Base-by-base conservation (phyloP, 768 basidiomycete species). In the Strobilomyces dryophilus region DNA sequence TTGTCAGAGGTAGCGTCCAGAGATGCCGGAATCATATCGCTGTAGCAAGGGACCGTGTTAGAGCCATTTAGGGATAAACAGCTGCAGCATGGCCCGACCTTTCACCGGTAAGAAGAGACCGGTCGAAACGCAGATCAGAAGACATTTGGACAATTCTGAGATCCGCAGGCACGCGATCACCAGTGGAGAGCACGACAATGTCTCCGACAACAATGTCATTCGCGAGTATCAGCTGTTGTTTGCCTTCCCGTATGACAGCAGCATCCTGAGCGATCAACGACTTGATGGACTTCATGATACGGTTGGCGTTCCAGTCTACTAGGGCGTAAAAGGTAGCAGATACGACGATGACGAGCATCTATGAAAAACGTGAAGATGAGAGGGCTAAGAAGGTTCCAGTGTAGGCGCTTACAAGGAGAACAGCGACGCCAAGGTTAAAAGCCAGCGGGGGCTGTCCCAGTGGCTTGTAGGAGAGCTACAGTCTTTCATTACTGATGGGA, bases 91-190 rank as follows among this genome's bases (percentile, higher is more conserved):
- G 21, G 24, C 59, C 57, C 11, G 4, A 74, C 72, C 73, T 74
- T 60, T 78, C 78, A 9, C 76, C 78, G 4, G 82, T 83, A 32
- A 83, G 71, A 32, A 82, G 73, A 1, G 80, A 74, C 10, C 80
- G 73, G 51, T 83, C 81, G 43, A 82, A 73, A 31, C 74, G 73
- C 51, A 82, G 66, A 55, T 82, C 82, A 6, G 74, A 73, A 1
- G 79, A 78, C 54, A 74, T 75, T 12, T 78, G 64, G 36, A 82
- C 73, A 9, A 85, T 71, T 24, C 83, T 75, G 27, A 83, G 67
- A 58, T 85, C 84, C 0, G 83, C 81, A 7, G 82, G 82, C 6
- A 83, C 73, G 11, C 82, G 75, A 56, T 83, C 79, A 17, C 81
- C 81, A 3, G 80, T 76, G 29, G 71, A 63, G 60, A 83, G 79